phyloP scores from a whole-genome alignment of 164 flowering plant species.

The Tetracentron sinense region DNA sequence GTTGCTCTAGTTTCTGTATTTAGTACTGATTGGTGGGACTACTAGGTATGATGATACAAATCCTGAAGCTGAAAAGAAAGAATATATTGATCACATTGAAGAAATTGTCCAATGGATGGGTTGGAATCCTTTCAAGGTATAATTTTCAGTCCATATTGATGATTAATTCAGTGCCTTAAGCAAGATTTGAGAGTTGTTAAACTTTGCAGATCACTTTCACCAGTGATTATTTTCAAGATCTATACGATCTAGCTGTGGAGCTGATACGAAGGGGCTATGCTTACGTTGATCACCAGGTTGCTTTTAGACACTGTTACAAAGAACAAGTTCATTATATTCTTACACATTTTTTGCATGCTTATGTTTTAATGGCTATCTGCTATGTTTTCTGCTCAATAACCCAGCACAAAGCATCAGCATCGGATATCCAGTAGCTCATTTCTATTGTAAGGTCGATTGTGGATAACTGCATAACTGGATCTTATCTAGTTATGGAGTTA shows the following conservation, averaged over 20 bases:
- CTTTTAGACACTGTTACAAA: neutral
- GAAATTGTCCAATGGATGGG: conserved; percentile 98
- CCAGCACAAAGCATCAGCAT: too few species aligned
- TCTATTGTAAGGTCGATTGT: too few species aligned
- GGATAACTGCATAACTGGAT: neutral
- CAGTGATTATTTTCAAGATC: conserved; percentile 91
- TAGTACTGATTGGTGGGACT: neutral
- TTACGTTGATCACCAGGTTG: conserved; percentile 98
- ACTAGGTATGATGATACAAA: conserved; percentile 94
- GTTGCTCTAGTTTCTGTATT: neutral
- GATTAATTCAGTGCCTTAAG: neutral
- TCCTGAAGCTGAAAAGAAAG: conserved; percentile 97
- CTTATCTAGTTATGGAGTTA: neutral
- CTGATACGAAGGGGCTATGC: conserved; percentile 87
- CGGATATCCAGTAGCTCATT: neutral
- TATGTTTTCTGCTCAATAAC: too few species aligned
- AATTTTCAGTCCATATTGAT: neutral
- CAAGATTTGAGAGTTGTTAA: conserved; percentile 6
- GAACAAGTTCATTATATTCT: neutral
- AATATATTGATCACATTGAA: conserved; percentile 91
- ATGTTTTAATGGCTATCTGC: neutral
- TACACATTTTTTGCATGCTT: neutral
- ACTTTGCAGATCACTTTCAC: conserved; percentile 81
- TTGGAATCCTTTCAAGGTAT: conserved; percentile 94
- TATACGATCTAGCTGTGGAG: conserved; percentile 88